phyloP scores from a whole-genome alignment of 139 green algal genomes.

The Chlorella sp. region DNA sequence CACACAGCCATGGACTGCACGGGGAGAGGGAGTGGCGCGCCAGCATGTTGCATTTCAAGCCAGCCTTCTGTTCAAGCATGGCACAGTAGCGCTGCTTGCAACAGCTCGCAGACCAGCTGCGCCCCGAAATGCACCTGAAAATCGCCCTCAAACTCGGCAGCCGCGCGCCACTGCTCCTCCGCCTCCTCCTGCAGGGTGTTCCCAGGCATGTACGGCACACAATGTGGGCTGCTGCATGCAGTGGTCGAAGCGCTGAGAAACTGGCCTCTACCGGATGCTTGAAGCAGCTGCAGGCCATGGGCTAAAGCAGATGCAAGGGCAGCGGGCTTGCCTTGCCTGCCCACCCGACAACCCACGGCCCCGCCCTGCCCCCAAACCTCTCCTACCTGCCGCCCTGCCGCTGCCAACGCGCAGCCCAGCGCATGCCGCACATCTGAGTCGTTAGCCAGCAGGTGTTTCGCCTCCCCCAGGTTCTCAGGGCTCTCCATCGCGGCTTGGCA shows the following conservation, averaged over 20 bases:
- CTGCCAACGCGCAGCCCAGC: constrained; percentile 8
- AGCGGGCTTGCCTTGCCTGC: neutral
- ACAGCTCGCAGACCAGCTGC: too few relatives aligned
- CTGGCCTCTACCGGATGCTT: too few relatives aligned
- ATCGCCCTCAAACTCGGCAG: neutral
- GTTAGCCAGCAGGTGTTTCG: constrained; percentile 22
- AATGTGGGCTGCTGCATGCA: neutral
- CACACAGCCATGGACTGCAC: constrained; percentile 15
- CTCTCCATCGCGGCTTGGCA: neutral
- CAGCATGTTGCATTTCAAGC: too few relatives aligned
- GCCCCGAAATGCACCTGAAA: too few relatives aligned
- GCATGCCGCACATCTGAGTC: constrained; percentile 11
- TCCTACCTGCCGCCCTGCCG: neutral
- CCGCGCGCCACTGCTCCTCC: constrained; percentile 1
- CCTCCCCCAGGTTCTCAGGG: constrained; percentile 16
- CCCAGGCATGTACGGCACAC: too few relatives aligned
- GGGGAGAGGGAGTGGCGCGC: too few relatives aligned
- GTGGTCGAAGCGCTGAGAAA: too few relatives aligned
- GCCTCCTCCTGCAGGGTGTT: neutral
- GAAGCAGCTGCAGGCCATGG: too few relatives aligned
- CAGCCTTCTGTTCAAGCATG: too few relatives aligned
- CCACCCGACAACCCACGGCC: neutral
- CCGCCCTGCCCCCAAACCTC: neutral
- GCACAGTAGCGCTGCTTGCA: too few relatives aligned
- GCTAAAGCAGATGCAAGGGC: too few relatives aligned